phyloP scores from a whole-genome alignment of 2,329 filamentous ascomycete genomes.

The Tolypocladium capitatum region DNA sequence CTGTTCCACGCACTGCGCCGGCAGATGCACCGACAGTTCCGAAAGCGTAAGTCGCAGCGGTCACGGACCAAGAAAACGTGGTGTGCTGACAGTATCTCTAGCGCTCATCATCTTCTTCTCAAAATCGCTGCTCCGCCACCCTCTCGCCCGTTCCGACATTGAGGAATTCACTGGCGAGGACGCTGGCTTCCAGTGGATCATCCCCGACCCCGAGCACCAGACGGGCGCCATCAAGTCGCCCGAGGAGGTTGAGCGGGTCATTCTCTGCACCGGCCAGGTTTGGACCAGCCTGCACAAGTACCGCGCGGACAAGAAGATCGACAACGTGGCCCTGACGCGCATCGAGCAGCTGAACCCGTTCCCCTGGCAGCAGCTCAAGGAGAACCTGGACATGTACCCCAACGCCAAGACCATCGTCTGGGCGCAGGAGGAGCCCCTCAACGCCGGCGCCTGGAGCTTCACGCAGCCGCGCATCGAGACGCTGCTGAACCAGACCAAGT shows the following conservation, averaged over 20 bases:
- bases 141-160: constrained; percentile 74
- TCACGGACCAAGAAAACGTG: background rate
- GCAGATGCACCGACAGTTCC: constrained; percentile 98
- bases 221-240: constrained; percentile 59
- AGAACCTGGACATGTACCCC: constrained; percentile 93
- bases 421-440: constrained; percentile 95
- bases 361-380: constrained; percentile 92
- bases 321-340: constrained; percentile 85
- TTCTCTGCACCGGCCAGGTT: constrained; percentile 90
- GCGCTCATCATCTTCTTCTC: constrained; percentile 97
- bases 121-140: constrained; percentile 90
- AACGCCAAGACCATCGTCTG: constrained; percentile 97
- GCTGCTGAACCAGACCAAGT: constrained; percentile 78
- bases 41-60: constrained; percentile 64
- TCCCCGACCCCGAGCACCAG: constrained; percentile 77
- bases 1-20: constrained; percentile 91
- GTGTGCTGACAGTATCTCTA: constrained; percentile 18
- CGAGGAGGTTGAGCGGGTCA: constrained; percentile 84
- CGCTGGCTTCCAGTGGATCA: constrained; percentile 94
- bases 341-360: constrained; percentile 98
- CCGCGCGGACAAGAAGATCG: constrained; percentile 73
- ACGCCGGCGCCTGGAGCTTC: constrained; percentile 93
- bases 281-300: constrained; percentile 84
- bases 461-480: constrained; percentile 97
- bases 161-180: constrained; percentile 77